Evolutionary conservation across 2,329 filamentous ascomycete genomes (phyloP).

Genomic region (Orbilia brochopaga): DNA sequence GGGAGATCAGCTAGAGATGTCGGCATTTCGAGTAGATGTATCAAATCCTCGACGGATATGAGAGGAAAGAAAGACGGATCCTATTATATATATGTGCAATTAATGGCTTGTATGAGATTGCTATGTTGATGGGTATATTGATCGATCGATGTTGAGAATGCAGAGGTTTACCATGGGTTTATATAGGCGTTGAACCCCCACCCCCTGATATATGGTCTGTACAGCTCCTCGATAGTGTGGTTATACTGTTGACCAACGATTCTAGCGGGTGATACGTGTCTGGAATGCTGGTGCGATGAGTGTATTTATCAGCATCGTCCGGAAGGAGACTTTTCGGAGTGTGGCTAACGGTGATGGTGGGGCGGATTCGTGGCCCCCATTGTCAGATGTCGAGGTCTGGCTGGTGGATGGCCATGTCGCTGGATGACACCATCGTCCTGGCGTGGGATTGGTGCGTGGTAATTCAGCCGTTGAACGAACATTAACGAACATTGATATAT

Average conservation of each 20-base stretch:
- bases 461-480: too few species aligned
- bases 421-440: neutral
- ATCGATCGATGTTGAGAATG: neutral
- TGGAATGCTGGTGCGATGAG: neutral
- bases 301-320: conserved; percentile 49
- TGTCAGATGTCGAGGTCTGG: neutral
- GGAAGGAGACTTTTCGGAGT: conserved; percentile 51
- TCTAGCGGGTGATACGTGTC: conserved; percentile 25
- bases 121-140: neutral
- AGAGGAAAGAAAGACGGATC: neutral
- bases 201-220: too few species aligned
- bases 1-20: conserved; percentile 20
- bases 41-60: too few species aligned
- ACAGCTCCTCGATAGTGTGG: too few species aligned
- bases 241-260: too few species aligned
- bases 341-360: conserved; percentile 25
- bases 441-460: neutral
- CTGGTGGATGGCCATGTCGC: neutral
- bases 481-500: too few species aligned
- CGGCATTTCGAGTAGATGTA: conserved; percentile 24
- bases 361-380: neutral
- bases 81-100: neutral
- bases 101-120: neutral
- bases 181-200: neutral
- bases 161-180: neutral